phyloP scores from a whole-genome alignment of 257 asterid genomes.

The Petunia secreta region DNA sequence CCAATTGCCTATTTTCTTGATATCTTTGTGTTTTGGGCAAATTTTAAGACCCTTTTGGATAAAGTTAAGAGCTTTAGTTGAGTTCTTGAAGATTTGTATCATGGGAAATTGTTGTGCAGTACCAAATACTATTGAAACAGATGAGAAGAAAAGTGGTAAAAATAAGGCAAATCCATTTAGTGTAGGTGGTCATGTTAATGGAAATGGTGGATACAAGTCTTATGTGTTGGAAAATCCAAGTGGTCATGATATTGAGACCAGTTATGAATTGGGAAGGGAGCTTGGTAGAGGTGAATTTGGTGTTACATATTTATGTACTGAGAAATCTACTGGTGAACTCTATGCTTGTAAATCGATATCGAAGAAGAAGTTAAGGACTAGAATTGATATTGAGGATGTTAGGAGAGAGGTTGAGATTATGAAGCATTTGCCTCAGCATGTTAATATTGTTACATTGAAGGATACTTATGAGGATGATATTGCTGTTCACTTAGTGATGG shows the following conservation, averaged over 20 bases:
- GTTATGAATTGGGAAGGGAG: slow-evolving; percentile 55
- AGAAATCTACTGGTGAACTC: slow-evolving; percentile 40
- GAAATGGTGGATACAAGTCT: slow-evolving; percentile 40
- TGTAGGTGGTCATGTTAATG: slow-evolving; percentile 23
- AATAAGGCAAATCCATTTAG: slow-evolving; percentile 41
- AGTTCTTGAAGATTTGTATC: slow-evolving; percentile 5
- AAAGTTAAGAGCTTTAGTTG: slow-evolving; percentile 18
- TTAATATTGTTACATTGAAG: slow-evolving; percentile 57
- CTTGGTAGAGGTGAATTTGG: slow-evolving; percentile 72
- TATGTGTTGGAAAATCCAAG: slow-evolving; percentile 45
- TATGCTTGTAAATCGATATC: slow-evolving; percentile 70
- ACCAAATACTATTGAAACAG: slow-evolving; percentile 46
- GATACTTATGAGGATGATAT: slow-evolving; percentile 64
- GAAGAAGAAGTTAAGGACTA: slow-evolving; percentile 60
- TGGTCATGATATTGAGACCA: slow-evolving; percentile 43
- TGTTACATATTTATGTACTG: slow-evolving; percentile 62
- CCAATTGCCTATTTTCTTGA: slow-evolving; percentile 1
- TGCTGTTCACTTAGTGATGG: slow-evolving; percentile 71
- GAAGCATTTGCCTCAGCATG: slow-evolving; percentile 64
- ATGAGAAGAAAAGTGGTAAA: slow-evolving; percentile 24
- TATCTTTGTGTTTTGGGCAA: slow-evolving; percentile 2
- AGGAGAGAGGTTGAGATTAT: slow-evolving; percentile 68
- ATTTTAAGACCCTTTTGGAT: not conserved
- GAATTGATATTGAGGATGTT: slow-evolving; percentile 68
- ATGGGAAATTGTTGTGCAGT: slow-evolving; percentile 63